phyloP scores from a whole-genome alignment of 192 early-diverging fungal genomes.

The Entomortierella beljakovae region DNA sequence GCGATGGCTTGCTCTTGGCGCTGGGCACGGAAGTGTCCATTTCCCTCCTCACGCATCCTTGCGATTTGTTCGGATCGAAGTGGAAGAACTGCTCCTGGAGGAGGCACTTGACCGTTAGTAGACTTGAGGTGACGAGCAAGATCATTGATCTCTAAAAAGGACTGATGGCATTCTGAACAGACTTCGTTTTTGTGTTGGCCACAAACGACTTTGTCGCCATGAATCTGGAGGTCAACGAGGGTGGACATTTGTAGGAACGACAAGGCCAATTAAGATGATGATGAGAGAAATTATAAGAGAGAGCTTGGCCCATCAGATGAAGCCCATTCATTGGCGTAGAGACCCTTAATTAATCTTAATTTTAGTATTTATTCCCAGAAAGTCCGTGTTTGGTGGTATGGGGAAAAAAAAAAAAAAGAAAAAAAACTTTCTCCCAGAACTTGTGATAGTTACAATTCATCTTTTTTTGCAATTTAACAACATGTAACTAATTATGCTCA shows the following conservation, averaged over 20 bases:
- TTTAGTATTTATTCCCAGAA: too few relatives aligned
- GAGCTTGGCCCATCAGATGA: constrained; percentile 1
- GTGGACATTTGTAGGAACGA: constrained; percentile 29
- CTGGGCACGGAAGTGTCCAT: constrained; percentile 85
- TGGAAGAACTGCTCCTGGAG: constrained; percentile 70
- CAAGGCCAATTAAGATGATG: neutral
- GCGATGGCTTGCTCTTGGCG: constrained; percentile 86
- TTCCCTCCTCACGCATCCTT: constrained; percentile 81
- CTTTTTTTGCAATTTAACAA: neutral
- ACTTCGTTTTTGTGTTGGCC: constrained; percentile 69
- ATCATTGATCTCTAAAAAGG: constrained; percentile 74
- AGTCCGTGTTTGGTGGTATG: too few relatives aligned
- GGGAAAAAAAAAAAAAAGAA: neutral
- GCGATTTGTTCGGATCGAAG: constrained; percentile 65
- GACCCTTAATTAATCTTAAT: too few relatives aligned
- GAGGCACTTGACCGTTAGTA: constrained; percentile 72
- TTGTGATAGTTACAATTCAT: too few relatives aligned
- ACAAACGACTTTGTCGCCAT: constrained; percentile 70
- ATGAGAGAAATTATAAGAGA: constrained; percentile 5
- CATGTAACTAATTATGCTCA: neutral
- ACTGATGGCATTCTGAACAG: constrained; percentile 70
- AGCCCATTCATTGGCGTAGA: too few relatives aligned
- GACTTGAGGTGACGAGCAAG: constrained; percentile 71
- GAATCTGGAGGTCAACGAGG: constrained; percentile 48
- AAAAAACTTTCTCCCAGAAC: too few relatives aligned